These are phyloP conservation scores for Diaporthe citri DNA, from an alignment of 2,329 filamentous ascomycete genomes.

Conservation along the genomic window DNA sequence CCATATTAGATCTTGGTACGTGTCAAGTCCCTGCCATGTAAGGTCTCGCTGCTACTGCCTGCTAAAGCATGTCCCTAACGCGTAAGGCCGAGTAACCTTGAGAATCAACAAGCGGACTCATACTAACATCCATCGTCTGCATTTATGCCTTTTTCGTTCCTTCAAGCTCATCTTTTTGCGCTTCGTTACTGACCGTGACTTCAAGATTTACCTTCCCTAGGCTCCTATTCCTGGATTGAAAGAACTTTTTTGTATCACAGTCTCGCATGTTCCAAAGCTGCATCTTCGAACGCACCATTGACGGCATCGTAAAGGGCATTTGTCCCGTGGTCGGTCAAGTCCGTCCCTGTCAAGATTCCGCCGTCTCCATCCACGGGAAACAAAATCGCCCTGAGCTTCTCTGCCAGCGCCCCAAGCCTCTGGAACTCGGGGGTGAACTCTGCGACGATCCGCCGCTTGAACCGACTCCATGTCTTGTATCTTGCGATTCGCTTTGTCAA, in stretches of 20 bases:
- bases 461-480: not conserved
- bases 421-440: conserved; percentile 7
- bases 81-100: too few relatives aligned
- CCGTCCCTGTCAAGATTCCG: not conserved
- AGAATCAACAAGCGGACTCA: too few relatives aligned
- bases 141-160: not conserved
- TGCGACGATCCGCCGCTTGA: not conserved
- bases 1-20: too few relatives aligned
- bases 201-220: not conserved
- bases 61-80: too few relatives aligned
- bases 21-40: too few relatives aligned
- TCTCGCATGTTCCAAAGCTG: conserved; percentile 5
- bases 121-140: not conserved
- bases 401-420: not conserved
- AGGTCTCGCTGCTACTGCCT: too few relatives aligned
- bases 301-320: conserved; percentile 3
- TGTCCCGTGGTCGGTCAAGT: not conserved
- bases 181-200: not conserved
- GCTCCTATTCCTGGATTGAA: not conserved
- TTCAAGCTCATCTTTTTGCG: not conserved
- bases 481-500: not conserved
- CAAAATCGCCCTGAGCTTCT: not conserved
- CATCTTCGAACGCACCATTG: not conserved
- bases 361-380: not conserved
- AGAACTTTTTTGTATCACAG: not conserved